A percentile compares a stretch with the other conserved stretches of the same genome.
These are phyloP conservation scores for Dictyostelium intermedium DNA, from an alignment of 78 protist species.

Conservation along the genomic window DNA sequence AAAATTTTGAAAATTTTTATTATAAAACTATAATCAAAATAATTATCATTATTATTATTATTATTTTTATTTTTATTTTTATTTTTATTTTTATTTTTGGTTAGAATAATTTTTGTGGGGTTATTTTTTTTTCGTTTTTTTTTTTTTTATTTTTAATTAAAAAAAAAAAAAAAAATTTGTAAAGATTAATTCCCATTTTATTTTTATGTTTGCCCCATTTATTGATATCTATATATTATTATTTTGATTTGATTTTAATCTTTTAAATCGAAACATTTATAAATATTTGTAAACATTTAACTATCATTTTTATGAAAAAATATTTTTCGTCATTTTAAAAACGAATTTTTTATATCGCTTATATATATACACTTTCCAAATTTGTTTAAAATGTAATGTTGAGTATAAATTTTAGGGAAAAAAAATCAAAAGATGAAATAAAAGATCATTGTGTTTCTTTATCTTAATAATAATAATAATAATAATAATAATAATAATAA, in stretches of 20 bases:
- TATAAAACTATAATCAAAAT: neutral
- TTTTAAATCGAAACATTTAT: neutral
- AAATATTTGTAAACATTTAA: neutral
- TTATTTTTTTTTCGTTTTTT: neutral
- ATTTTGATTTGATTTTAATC: neutral
- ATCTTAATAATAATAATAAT: no score
- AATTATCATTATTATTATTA: neutral
- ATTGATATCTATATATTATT: neutral
- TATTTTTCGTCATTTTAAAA: neutral
- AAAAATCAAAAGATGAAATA: neutral
- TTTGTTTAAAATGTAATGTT: neutral
- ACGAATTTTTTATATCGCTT: neutral
- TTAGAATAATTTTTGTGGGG: neutral
- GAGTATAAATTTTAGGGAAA: neutral
- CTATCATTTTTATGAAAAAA: neutral
- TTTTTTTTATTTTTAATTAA: neutral
- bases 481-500: no score
- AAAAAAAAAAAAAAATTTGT: no score
- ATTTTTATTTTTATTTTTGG: neutral
- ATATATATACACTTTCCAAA: neutral
- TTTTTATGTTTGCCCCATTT: neutral
- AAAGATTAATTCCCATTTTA: neutral
- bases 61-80: no score
- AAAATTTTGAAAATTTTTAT: neutral
- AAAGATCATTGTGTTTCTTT: neutral